Percentiles rank a stretch among this genome's conserved stretches.
Evolutionary conservation across 139 green algal species (phyloP).

Genomic region (Coccomyxa sp.): DNA sequence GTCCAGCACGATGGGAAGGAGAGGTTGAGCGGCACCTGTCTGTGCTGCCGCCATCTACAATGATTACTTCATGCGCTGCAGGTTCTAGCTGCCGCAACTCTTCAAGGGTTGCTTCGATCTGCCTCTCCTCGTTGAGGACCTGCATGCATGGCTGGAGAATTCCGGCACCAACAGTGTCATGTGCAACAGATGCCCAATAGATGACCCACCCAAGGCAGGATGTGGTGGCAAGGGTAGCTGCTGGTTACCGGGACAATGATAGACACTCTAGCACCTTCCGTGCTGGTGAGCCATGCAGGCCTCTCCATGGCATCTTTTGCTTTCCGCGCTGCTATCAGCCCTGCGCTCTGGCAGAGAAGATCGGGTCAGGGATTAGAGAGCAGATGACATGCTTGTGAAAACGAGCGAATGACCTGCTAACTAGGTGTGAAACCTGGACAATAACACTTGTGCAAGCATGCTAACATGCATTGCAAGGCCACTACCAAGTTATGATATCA

Average conservation of each 20-base stretch:
- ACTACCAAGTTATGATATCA: no score
- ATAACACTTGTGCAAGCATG: no score
- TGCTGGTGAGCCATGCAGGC: background rate
- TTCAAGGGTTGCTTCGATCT: conserved; percentile 34
- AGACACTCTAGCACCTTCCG: background rate
- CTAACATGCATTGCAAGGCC: no score
- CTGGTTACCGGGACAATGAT: background rate
- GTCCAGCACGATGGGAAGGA: background rate
- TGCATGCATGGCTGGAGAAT: conserved; percentile 17
- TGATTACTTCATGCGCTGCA: conserved; percentile 57
- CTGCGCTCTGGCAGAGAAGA: background rate
- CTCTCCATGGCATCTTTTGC: background rate
- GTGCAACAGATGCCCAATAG: background rate
- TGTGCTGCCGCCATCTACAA: conserved; percentile 70
- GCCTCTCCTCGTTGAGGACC: conserved; percentile 57
- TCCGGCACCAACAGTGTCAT: background rate
- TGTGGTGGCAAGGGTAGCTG: background rate
- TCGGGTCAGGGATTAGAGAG: no score
- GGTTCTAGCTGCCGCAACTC: conserved; percentile 40
- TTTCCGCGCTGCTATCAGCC: background rate
- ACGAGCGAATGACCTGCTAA: no score
- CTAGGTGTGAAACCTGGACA: no score
- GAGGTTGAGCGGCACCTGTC: conserved; percentile 28
- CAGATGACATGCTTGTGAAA: no score
- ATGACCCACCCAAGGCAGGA: background rate